phyloP scores from a whole-genome alignment of 169 alveolate genomes.

The Theileria equi region DNA sequence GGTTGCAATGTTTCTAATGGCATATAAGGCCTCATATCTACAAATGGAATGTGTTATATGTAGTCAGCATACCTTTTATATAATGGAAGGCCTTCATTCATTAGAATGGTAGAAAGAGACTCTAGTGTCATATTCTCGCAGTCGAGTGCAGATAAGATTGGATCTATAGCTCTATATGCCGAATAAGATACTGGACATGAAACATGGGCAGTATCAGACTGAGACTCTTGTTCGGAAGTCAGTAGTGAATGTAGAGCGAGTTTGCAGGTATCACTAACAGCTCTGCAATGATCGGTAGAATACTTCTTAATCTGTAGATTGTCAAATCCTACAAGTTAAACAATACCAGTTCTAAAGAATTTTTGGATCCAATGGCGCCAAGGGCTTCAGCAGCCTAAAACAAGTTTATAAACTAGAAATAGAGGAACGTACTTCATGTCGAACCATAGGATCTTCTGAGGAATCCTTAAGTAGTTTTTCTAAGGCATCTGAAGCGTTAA shows the following conservation, averaged over 20 bases:
- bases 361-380: conserved; percentile 75
- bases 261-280: conserved; percentile 56
- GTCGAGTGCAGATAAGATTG: conserved; percentile 40
- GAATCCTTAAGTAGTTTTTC: conserved; percentile 71
- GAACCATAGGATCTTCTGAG: conserved; percentile 81
- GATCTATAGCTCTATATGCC: conserved; percentile 64
- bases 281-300: conserved; percentile 23
- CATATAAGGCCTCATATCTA: conserved; percentile 76
- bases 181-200: conserved; percentile 45
- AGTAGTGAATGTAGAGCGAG: conserved; percentile 47
- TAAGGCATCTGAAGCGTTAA: conserved; percentile 66
- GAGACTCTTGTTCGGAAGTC: conserved; percentile 3
- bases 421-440: conserved; percentile 84
- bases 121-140: not conserved
- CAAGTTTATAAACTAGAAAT: not conserved
- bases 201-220: conserved; percentile 10
- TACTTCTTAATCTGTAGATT: conserved; percentile 45
- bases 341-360: conserved; percentile 66
- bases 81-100: conserved; percentile 28
- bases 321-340: not conserved
- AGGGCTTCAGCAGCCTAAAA: conserved; percentile 75
- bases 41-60: not conserved
- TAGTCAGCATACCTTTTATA: conserved; percentile 50
- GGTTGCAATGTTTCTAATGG: conserved; percentile 66
- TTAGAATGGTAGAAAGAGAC: conserved; percentile 19